These are phyloP conservation scores for Penicillium sp. DNA, from an alignment of 2,329 filamentous ascomycete species.

Conservation along the genomic window DNA sequence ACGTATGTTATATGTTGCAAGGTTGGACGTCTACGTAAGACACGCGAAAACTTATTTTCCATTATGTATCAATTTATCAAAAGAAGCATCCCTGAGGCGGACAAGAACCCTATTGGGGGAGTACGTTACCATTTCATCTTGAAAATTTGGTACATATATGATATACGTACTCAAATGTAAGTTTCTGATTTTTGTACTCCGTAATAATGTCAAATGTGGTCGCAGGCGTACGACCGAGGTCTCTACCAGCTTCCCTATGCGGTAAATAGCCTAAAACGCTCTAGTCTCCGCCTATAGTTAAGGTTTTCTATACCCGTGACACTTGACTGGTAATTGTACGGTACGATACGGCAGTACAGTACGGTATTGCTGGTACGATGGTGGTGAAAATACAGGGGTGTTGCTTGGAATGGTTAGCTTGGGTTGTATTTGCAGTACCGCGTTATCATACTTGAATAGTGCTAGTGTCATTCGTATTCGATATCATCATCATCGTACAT, in stretches of 20 bases:
- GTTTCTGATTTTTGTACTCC: no score
- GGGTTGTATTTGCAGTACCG: neutral
- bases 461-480: neutral
- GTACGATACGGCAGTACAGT: neutral
- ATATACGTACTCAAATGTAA: no score
- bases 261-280: conserved; percentile 15
- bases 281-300: conserved; percentile 8
- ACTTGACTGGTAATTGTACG: neutral
- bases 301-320: neutral
- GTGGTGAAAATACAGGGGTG: neutral
- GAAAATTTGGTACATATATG: neutral
- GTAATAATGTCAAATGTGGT: neutral
- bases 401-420: neutral
- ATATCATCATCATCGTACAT: neutral
- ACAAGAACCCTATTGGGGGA: no score
- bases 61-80: no score
- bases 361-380: neutral
- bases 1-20: no score
- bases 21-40: no score
- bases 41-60: no score
- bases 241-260: conserved; percentile 3
- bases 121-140: no score
- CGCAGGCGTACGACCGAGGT: neutral
- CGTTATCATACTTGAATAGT: neutral
- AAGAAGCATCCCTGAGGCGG: no score